phyloP scores from a whole-genome alignment of 257 asterid species.

The Lycium barbarum region DNA sequence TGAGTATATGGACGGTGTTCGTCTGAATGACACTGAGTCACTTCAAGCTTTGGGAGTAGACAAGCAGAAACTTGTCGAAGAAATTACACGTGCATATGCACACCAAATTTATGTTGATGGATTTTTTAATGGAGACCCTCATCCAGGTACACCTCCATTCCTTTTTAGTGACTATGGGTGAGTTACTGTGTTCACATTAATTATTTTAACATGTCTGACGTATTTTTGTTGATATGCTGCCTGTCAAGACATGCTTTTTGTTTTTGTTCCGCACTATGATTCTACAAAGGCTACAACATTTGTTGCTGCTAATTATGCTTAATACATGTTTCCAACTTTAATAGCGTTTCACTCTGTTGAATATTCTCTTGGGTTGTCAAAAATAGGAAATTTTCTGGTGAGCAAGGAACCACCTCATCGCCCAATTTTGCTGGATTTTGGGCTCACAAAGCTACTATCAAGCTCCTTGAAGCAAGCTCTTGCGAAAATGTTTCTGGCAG shows the following conservation, averaged over 20 bases:
- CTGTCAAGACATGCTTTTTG: background rate
- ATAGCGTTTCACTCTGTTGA: background rate
- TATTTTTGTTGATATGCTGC: slow-evolving; percentile 22
- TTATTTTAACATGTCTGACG: background rate
- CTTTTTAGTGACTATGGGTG: background rate
- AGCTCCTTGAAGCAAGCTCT: slow-evolving; percentile 78
- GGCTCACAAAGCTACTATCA: slow-evolving; percentile 88
- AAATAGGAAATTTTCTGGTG: slow-evolving; percentile 92
- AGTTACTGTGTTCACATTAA: background rate
- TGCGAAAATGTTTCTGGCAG: slow-evolving; percentile 96
- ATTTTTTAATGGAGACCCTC: slow-evolving; percentile 99
- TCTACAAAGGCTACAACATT: background rate
- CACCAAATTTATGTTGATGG: slow-evolving; percentile 98
- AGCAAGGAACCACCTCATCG: slow-evolving; percentile 94
- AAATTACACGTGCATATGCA: slow-evolving; percentile 97
- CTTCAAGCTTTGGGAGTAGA: slow-evolving; percentile 81
- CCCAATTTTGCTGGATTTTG: slow-evolving; percentile 93
- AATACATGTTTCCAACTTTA: background rate
- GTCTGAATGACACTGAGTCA: slow-evolving; percentile 78
- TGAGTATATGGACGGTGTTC: slow-evolving; percentile 97
- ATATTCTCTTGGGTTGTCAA: slow-evolving; percentile 38
- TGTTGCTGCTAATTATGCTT: background rate
- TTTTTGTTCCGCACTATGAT: background rate
- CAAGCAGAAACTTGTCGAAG: slow-evolving; percentile 93
- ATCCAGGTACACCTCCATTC: slow-evolving; percentile 66